These are phyloP conservation scores for Phytophthora kernoviae DNA, from an alignment of 352 stramenopile species.

Conservation along the genomic window DNA sequence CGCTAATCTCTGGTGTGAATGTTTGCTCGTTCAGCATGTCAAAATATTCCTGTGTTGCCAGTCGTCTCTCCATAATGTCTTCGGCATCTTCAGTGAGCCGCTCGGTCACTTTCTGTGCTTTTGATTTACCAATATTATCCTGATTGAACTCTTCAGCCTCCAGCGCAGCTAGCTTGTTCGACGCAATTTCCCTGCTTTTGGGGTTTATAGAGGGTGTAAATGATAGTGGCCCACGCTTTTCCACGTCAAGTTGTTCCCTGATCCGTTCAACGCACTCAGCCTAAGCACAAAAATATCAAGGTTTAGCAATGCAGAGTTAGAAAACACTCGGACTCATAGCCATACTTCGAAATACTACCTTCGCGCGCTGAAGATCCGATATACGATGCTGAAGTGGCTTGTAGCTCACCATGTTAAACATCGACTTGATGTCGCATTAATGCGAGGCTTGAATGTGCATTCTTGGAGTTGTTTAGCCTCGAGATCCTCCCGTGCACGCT, in stretches of 20 bases:
- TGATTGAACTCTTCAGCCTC: slow-evolving; percentile 11
- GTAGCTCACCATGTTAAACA: slow-evolving; percentile 50
- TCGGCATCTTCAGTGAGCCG: slow-evolving; percentile 62
- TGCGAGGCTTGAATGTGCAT: slow-evolving; percentile 74
- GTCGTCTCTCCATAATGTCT: slow-evolving; percentile 42
- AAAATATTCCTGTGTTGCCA: slow-evolving; percentile 75
- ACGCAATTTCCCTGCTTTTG: slow-evolving; percentile 67
- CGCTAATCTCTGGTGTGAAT: slow-evolving; percentile 66
- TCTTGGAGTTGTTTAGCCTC: slow-evolving; percentile 54
- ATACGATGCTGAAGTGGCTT: slow-evolving; percentile 76
- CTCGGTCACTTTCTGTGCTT: slow-evolving; percentile 49
- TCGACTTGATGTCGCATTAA: slow-evolving; percentile 54
- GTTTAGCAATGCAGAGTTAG: not conserved
- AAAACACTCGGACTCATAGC: too few relatives aligned
- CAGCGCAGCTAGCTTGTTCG: slow-evolving; percentile 42
- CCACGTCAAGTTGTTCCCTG: slow-evolving; percentile 50
- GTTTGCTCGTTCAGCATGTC: slow-evolving; percentile 63
- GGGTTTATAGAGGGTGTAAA: slow-evolving; percentile 71
- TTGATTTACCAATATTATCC: slow-evolving; percentile 1
- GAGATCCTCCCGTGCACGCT: slow-evolving; percentile 50
- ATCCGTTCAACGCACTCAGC: slow-evolving; percentile 51
- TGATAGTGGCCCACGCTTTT: slow-evolving; percentile 33
- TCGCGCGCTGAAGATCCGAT: slow-evolving; percentile 63
- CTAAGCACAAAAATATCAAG: slow-evolving; percentile 11
- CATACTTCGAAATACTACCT: too few relatives aligned